Evolutionary conservation across 1,139 yeast species (phyloP), one percentile per base, ranked within the genome.

Genomic region (Komagataea norvegica): DNA sequence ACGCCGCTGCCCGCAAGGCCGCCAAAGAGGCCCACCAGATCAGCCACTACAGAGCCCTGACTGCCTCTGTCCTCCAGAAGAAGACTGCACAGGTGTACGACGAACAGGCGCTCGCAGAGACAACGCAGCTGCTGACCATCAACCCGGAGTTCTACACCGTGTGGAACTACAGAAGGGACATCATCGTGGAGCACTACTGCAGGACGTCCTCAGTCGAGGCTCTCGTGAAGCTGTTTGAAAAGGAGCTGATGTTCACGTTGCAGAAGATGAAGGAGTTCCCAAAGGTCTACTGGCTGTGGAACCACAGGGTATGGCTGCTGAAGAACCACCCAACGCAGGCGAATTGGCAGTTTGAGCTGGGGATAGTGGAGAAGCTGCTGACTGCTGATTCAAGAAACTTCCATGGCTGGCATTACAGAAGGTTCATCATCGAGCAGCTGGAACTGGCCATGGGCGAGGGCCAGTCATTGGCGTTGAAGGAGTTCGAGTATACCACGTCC

Each of bases 261-360:
- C 60, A 61, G 1, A 72, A 78, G 47, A 63, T 91, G 51, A 74
- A 74, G 42, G 61, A 70, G 41, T 80, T 63, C 48, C 98, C 99
- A 3, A 91, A 91, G 57, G 85, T 89, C 26, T 91, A 91, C 57
- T 89, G 97, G 96, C 80, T 91, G 15, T 91, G 97, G 96, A 84
- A 82, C 53, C 97, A 91, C 58, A 70, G 99, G 23, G 64, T 74
- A 16, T 91, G 98, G 98, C 74, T 86, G 36, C 62, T 91, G 29
- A 68, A 72, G 38, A 65, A 69, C 42, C 65, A 77, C 34, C 77
- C 81, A 6, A 52, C 35, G 0, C 15, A 56, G 1, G 70, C 74
- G 5, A 65, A 81, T 40, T 88, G 95, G 94, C 57, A 67, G 11
- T 61, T 59, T 33, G 98, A 91, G 55, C 62, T 91, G 49, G 69